Base-by-base conservation (phyloP, 1,284 basidiomycete species). In the Boletus hoseneyae region DNA sequence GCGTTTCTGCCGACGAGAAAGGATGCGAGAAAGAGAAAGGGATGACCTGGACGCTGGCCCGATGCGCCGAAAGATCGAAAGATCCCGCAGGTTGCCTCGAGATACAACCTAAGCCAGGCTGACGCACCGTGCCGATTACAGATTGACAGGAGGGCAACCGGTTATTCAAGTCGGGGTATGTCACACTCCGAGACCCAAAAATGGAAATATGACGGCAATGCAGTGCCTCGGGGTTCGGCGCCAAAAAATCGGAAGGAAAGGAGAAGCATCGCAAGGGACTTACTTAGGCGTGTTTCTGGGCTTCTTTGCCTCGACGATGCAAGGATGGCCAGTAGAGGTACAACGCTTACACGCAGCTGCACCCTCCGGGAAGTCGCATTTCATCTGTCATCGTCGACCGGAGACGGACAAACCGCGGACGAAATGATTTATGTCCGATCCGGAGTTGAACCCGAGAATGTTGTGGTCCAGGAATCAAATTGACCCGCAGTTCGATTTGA, bases 261-360 rank as follows among this genome's bases (percentile, higher is more conserved):
- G 43, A 19, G 45, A 45, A 7, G 52, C 50, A 57, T 55, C 46
- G 54, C 51, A 55, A 45, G 56, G 41, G 47, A 82, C 87, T 79
- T 65, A 90, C 87, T 88, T 90, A 51, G 87, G 85, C 25, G 80
- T 80, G 35, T 78, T 85, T 61, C 82, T 77, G 48, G 79, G 83
- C 70, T 87, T 90, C 53, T 88, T 77, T 38, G 86, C 86, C 67
- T 89, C 87, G 39, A 90, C 87, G 56, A 90, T 80, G 65, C 88
- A 91, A 42, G 78, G 73, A 67, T 88, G 84, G 1, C 83, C 81
- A 45, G 79, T 78, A 23, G 75, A 59, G 59, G 79, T 83, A 68
- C 87, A 90, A 48, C 87, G 78, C 62, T 78, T 82, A 69, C 86
- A 90, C 32, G 83, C 80, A 63, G 81, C 82, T 45, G 84, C 81